Conservation (phyloP, 2,329 filamentous ascomycete species). For the Chaetomium olivaceum region DNA sequence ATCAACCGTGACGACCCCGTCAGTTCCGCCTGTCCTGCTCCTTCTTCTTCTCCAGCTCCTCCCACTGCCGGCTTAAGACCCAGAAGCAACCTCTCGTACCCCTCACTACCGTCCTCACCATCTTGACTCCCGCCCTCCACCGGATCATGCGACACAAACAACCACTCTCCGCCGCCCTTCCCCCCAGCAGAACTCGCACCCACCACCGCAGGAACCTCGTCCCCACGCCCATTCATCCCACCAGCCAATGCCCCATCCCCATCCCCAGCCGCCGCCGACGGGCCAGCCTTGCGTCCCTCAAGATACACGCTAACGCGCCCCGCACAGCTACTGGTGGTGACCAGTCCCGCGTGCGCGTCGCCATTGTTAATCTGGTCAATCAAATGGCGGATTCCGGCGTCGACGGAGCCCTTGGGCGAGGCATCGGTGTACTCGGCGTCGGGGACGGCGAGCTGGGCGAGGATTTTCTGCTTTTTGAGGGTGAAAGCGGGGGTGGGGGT, state of each 20-base stretch:
- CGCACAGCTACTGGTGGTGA: conserved; percentile 92
- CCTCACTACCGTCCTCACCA: neutral
- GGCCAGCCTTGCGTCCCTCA: conserved; percentile 63
- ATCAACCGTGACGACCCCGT: conserved; percentile 52
- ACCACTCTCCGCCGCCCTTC: conserved; percentile 86
- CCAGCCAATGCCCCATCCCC: conserved; percentile 22
- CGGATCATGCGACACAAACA: conserved; percentile 84
- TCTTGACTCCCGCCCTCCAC: conserved; percentile 16
- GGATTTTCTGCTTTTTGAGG: conserved; percentile 69
- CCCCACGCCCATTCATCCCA: neutral
- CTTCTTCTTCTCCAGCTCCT: conserved; percentile 30
- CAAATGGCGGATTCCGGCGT: conserved; percentile 73
- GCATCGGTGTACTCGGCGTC: conserved; percentile 74
- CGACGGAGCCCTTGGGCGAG: conserved; percentile 86
- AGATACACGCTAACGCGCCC: conserved; percentile 85
- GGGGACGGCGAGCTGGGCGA: conserved; percentile 68
- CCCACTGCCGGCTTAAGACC: conserved; percentile 37
- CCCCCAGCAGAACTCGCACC: conserved; percentile 57
- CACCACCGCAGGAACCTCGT: conserved; percentile 12
- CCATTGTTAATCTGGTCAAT: conserved; percentile 74
- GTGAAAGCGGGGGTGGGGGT: conserved; percentile 48
- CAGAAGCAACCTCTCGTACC: conserved; percentile 33
- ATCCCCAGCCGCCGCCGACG: conserved; percentile 18
- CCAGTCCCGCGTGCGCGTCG: conserved; percentile 71
- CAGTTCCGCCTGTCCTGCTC: conserved; percentile 32